phyloP scores from a whole-genome alignment of 441 rosid genomes.

The Populus trichocarpa region DNA sequence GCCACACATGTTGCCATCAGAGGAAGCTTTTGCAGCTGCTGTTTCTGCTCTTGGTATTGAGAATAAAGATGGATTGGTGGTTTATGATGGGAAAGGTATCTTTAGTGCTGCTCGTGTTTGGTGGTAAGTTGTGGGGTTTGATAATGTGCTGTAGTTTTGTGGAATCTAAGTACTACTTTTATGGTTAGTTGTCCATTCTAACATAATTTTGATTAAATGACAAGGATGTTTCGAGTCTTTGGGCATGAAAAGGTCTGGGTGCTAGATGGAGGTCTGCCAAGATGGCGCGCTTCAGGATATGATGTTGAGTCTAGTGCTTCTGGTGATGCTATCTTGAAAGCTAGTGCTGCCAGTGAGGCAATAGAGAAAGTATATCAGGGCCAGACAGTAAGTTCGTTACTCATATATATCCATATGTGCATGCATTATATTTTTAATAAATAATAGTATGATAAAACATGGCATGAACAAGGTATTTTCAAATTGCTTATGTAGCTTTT shows the following conservation, averaged over 20 bases:
- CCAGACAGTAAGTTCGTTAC: constrained; percentile 53
- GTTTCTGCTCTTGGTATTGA: constrained; percentile 90
- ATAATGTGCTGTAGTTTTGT: constrained; percentile 1
- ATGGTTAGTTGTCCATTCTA: background rate
- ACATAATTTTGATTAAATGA: constrained; percentile 13
- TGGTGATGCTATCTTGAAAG: constrained; percentile 81
- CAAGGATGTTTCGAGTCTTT: constrained; percentile 93
- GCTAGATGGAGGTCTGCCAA: constrained; percentile 93
- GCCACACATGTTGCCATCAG: constrained; percentile 96
- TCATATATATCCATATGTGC: background rate
- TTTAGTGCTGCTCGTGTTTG: constrained; percentile 99
- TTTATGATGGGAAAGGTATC: constrained; percentile 95
- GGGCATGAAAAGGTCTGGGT: constrained; percentile 96
- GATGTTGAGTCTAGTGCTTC: constrained; percentile 99
- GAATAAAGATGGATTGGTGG: constrained; percentile 81
- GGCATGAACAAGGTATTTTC: background rate
- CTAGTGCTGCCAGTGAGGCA: constrained; percentile 96
- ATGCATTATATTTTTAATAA: too few species aligned
- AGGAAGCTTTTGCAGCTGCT: constrained; percentile 95
- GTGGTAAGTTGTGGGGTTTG: constrained; percentile 62
- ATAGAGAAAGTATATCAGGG: constrained; percentile 88
- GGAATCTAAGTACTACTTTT: background rate
- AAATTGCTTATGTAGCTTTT: too few species aligned
- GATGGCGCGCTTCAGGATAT: constrained; percentile 95
- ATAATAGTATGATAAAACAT: background rate